Evolutionary conservation across 169 alveolate species (phyloP), one percentile per base, ranked within the genome.

Genomic region (Plasmodium adleri): DNA sequence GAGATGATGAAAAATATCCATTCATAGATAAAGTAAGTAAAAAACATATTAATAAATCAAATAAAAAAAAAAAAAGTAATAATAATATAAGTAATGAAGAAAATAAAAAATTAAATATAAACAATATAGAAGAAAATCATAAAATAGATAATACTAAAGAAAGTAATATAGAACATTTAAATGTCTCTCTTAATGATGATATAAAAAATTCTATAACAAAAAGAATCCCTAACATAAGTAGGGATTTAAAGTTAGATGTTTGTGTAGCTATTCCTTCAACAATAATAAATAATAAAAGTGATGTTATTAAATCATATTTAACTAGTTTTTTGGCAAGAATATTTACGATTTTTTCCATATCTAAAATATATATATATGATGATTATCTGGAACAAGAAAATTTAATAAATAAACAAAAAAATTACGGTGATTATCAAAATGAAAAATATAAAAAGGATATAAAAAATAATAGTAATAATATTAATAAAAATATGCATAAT

Each of bases 201-300:
- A 80, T 80, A 28, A 58, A 66, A 43, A 12, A 20, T 32, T 50
- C 15, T 13, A 80, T 80, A 52, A 12, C 68, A 10, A 66, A 66
- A 39, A 52, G 73, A 54, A 80, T 80, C 68, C 90, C 90, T 54
- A 80, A 80, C 17, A 66, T 80, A 22, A 80, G 90, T 49, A 80
- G 90, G 59, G 45, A 80, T 58, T 80, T 80, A 68, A 58, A 70
- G 45, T 60, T 80, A 2, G 90, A 80, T 4, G 12, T 80, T 3
- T 58, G 7, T 8, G 90, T 80, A 39, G 90, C 90, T 7, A 80
- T 80, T 22, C 90, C 90, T 17, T 68, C 90, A 24, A 67, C 90
- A 58, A 68, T 80, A 54, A 80, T 80, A 68, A 80, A 80, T 62
- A 68, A 80, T 62, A 80, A 66, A 24, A 80, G 83, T 49, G 90